Evolutionary conservation across 495 filamentous ascomycete genomes (phyloP), one percentile per base, ranked within the genome.

Genomic region (Lasiosphaeriaceae sp.): DNA sequence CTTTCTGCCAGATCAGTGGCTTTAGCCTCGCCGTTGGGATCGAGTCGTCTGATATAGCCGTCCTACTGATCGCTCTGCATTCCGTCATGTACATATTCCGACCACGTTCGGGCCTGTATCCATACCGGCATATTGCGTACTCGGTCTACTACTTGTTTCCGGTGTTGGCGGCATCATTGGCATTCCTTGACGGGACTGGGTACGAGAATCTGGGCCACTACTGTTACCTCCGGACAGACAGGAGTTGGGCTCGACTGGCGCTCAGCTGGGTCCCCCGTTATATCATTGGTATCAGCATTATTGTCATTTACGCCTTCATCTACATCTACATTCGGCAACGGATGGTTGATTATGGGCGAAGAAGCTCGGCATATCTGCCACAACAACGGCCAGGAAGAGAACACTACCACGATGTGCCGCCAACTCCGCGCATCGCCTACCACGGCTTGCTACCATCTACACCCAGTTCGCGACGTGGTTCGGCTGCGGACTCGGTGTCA

Each of bases 241-340:
- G 77, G n/a, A 71, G 75, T 35, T 89, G 85, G 86, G 86, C 83
- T 59, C 78, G 84, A 35, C 72, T 86, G 29, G 82, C 79, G 3
- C 73, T 91, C 29, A 79, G 79, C 47, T 92, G 88, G 88, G 75
- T 85, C 16, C 88, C 88, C 29, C 78, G 88, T 26, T 92, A 91
- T 57, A 51, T 88, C 22, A 84, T 91, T 29, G 80, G 85, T 60
- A 67, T 75, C 34, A 73, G 77, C 43, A 83, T 90, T 54, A 61
- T 88, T 11, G 62, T 73, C 48, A 81, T 90, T 11, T 89, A 89
- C 57, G 69, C 79, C 22, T 76, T 80, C 2, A 84, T 91, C 26
- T 90, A 90, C 63, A 63, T 84, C n/a, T 86, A 89, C 59, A 81
- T 88, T 12, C 73, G 76, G 16, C 56, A 63, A 29, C 26, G 65